Conservation (phyloP, 768 basidiomycete species). For the Naematelia encephala region DNA sequence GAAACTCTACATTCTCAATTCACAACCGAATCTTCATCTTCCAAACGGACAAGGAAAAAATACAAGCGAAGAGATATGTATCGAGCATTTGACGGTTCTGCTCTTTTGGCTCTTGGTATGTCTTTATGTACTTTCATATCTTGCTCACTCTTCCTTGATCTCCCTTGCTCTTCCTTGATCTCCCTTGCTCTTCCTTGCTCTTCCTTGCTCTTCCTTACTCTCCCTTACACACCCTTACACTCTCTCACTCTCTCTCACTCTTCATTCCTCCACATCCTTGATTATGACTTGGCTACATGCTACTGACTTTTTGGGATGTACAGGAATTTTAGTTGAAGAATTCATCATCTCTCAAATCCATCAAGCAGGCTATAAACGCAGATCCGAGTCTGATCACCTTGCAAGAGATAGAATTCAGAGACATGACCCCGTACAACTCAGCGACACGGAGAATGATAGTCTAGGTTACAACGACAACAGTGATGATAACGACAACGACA, state of each 20-base stretch:
- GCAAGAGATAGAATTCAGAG: neutral
- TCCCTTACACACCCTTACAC: neutral
- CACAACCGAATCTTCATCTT: neutral
- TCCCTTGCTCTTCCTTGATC: neutral
- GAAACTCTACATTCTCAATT: neutral
- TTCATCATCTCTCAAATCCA: conserved; percentile 11
- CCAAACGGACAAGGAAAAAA: conserved; percentile 7
- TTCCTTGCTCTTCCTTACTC: neutral
- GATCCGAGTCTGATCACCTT: neutral
- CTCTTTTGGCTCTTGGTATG: conserved; percentile 33
- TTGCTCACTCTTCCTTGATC: neutral
- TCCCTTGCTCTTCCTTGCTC: neutral
- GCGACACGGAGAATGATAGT: neutral
- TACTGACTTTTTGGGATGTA: too few relatives aligned
- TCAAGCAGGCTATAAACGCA: conserved; percentile 9
- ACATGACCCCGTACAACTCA: neutral
- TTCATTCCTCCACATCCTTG: neutral
- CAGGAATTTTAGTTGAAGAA: conserved; percentile 23
- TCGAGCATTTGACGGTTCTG: conserved; percentile 29
- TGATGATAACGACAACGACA: neutral
- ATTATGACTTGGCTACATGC: too few relatives aligned
- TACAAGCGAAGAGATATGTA: conserved; percentile 34
- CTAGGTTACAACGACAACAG: neutral
- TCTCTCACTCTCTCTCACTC: neutral
- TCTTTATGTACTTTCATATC: neutral